These are phyloP conservation scores for Cadophora luteo-olivacea DNA, from an alignment of 2,329 filamentous ascomycete species.

Conservation along the genomic window DNA sequence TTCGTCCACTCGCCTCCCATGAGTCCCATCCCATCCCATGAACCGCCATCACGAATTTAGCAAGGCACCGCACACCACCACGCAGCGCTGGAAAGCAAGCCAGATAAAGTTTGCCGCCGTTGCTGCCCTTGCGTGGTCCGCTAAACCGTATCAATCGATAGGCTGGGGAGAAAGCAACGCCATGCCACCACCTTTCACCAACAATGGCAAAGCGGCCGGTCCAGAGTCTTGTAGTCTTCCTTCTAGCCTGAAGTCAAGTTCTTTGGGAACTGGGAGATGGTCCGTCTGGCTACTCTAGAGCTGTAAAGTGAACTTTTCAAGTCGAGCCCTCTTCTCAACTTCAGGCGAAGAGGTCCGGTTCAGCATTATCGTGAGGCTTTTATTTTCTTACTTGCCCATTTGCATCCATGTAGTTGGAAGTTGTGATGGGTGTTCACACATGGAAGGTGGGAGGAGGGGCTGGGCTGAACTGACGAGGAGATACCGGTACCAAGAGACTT, in stretches of 20 bases:
- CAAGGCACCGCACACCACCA: conserved; percentile 1
- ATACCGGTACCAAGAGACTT: background rate
- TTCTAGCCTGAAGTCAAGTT: conserved; percentile 3
- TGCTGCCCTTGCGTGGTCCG: background rate
- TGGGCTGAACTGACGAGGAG: background rate
- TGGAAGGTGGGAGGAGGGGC: background rate
- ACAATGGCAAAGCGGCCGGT: conserved; percentile 5
- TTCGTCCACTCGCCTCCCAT: background rate
- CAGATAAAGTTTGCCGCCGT: conserved; percentile 11
- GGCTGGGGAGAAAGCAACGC: conserved; percentile 1
- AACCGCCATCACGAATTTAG: background rate
- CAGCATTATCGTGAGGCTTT: background rate
- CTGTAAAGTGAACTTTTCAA: background rate
- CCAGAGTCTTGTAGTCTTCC: background rate
- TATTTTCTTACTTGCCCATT: background rate
- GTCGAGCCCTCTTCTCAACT: background rate
- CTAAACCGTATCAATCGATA: conserved; percentile 8
- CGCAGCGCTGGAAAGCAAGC: background rate
- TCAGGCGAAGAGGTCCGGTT: background rate
- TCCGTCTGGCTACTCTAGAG: too few relatives aligned
- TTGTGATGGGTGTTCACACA: background rate
- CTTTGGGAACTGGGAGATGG: background rate
- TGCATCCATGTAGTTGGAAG: background rate
- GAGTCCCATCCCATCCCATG: background rate
- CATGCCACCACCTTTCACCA: conserved; percentile 12